phyloP scores from a whole-genome alignment of 1,284 basidiomycete genomes.

The Inonotus hispidus region DNA sequence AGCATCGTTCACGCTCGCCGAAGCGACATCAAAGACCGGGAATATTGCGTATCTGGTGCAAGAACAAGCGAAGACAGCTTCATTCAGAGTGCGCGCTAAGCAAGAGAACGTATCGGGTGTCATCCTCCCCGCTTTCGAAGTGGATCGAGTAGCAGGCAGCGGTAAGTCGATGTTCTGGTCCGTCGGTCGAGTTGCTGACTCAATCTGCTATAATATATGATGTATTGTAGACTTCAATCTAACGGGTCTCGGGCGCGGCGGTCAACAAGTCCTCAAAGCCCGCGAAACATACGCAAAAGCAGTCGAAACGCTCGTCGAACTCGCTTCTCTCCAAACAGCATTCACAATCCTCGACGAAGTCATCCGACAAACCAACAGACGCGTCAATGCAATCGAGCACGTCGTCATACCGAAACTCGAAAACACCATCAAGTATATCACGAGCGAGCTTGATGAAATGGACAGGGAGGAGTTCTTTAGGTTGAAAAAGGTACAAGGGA shows the following conservation, averaged over 20 bases:
- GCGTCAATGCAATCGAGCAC: conserved; percentile 99
- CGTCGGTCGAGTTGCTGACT: background rate
- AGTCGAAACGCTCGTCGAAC: conserved; percentile 93
- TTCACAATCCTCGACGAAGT: conserved; percentile 99
- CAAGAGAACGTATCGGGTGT: conserved; percentile 99
- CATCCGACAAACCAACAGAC: conserved; percentile 95
- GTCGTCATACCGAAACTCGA: conserved; percentile 94
- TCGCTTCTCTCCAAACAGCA: conserved; percentile 95
- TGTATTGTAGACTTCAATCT: conserved; percentile 82
- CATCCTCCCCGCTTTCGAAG: conserved; percentile 93
- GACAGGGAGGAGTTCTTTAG: conserved; percentile 97
- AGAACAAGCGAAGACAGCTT: conserved; percentile 86
- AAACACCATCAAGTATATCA: conserved; percentile 96
- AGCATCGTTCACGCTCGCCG: conserved; percentile 97
- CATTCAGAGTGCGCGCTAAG: conserved; percentile 90
- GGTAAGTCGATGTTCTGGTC: conserved; percentile 42
- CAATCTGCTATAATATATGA: background rate
- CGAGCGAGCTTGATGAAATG: conserved; percentile 95
- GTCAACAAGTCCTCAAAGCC: conserved; percentile 91
- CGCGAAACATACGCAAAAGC: conserved; percentile 98
- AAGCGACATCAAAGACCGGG: conserved; percentile 96
- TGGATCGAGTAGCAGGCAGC: conserved; percentile 76
- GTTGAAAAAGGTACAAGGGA: conserved; percentile 94
- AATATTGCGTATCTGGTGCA: conserved; percentile 96
- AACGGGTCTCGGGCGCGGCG: conserved; percentile 96